These are phyloP conservation scores for Geosiphon pyriformis DNA, from an alignment of 192 early-diverging fungal genomes.

Conservation along the genomic window DNA sequence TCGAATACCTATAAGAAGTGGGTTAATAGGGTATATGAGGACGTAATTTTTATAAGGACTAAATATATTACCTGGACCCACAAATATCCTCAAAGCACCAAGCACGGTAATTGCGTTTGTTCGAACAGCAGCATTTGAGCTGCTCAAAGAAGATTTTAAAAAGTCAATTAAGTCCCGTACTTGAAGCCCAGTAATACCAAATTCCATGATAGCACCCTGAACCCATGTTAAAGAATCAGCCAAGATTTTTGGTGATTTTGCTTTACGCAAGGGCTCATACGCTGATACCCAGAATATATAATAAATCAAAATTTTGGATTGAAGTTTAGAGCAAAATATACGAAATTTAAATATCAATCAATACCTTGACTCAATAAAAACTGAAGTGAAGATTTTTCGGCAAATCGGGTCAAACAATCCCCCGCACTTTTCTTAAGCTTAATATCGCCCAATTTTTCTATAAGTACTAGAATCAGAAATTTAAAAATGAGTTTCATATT, in stretches of 20 bases:
- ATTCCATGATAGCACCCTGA: constrained; percentile 77
- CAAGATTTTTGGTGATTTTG: constrained; percentile 87
- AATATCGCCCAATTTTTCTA: constrained; percentile 92
- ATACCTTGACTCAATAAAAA: constrained; percentile 71
- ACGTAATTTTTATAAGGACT: constrained; percentile 4
- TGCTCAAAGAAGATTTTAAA: constrained; percentile 73
- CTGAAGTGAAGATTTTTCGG: constrained; percentile 70
- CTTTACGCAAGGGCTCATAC: constrained; percentile 69
- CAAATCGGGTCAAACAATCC: constrained; percentile 71
- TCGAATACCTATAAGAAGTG: constrained; percentile 60
- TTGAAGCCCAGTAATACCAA: constrained; percentile 77
- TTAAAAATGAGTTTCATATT: constrained; percentile 7
- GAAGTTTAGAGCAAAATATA: neutral
- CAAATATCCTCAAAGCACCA: constrained; percentile 73
- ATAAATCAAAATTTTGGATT: neutral
- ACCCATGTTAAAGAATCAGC: constrained; percentile 88
- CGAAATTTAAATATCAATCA: neutral
- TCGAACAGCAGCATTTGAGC: constrained; percentile 79
- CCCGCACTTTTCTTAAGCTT: constrained; percentile 85
- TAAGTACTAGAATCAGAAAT: constrained; percentile 48
- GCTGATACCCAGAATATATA: constrained; percentile 28
- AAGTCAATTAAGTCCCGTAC: constrained; percentile 79
- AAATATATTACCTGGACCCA: constrained; percentile 60
- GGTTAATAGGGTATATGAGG: no score
- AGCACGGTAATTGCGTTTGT: constrained; percentile 74